Evolutionary conservation across 148 eudicot species (phyloP).

Genomic region (Rhododendron kiyosumense): DNA sequence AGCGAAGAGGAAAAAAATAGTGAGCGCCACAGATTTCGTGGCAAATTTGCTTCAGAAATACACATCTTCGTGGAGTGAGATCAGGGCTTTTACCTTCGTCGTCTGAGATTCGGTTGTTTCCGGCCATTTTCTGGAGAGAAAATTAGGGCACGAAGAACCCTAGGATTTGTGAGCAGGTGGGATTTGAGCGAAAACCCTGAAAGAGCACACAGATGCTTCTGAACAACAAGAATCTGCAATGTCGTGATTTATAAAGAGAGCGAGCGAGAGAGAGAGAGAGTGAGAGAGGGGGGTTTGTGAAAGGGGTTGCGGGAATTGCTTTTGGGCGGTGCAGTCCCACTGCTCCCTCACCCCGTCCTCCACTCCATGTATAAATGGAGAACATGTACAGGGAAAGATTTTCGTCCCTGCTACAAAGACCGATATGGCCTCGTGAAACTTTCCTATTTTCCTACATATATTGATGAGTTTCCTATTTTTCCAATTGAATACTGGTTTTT

Average conservation of each 20-base stretch:
- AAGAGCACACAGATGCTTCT: background rate
- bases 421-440: too few species aligned
- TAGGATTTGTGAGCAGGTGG: background rate
- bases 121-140: constrained; percentile 36
- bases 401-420: background rate
- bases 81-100: constrained; percentile 51
- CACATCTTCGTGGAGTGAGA: constrained; percentile 15
- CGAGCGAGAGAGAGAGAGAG: background rate
- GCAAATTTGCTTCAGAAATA: background rate
- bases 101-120: constrained; percentile 50
- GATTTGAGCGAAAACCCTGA: background rate
- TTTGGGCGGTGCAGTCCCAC: too few species aligned
- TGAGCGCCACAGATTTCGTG: background rate
- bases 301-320: too few species aligned
- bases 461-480: too few species aligned
- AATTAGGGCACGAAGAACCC: constrained; percentile 1
- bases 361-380: background rate
- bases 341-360: background rate
- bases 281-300: too few species aligned
- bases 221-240: background rate
- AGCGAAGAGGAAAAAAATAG: background rate
- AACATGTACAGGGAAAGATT: background rate
- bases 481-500: too few species aligned
- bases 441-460: too few species aligned
- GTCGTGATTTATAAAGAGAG: background rate